A percentile compares a stretch with the other conserved stretches of the same genome.
phyloP scores from a whole-genome alignment of 768 basidiomycete species.

The Neoboletus subvelutipes region DNA sequence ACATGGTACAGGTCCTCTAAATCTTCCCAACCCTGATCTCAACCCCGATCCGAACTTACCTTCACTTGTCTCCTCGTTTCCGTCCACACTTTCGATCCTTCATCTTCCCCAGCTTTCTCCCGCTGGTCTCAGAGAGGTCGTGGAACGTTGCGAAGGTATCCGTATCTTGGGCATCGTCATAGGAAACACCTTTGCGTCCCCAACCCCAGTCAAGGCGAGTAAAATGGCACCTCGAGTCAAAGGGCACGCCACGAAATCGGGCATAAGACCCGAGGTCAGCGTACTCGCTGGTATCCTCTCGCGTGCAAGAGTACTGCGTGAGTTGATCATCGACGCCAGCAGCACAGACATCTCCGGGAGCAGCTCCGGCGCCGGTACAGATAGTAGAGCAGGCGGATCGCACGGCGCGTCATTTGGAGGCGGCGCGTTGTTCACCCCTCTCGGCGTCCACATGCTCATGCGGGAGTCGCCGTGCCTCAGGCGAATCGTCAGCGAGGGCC shows the following conservation, averaged over 20 bases:
- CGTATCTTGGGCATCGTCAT: constrained; percentile 21
- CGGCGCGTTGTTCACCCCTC: constrained; percentile 38
- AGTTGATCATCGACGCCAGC: constrained; percentile 20
- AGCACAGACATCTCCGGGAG: background rate
- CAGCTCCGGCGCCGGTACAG: background rate
- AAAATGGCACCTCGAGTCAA: background rate
- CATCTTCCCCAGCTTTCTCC: constrained; percentile 25
- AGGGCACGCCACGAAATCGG: background rate
- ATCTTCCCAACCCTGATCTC: constrained; percentile 8
- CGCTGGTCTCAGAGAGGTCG: constrained; percentile 18
- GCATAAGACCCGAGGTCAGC: constrained; percentile 12
- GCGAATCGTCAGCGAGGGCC: constrained; percentile 48
- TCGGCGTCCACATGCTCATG: constrained; percentile 43
- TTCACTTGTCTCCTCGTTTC: constrained; percentile 33
- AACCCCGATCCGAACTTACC: constrained; percentile 14
- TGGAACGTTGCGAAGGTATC: constrained; percentile 21
- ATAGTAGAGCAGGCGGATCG: background rate
- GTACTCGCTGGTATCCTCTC: constrained; percentile 15
- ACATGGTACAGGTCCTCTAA: constrained; percentile 3
- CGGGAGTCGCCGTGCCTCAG: constrained; percentile 40
- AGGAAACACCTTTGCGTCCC: constrained; percentile 9
- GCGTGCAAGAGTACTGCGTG: constrained; percentile 12
- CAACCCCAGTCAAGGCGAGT: background rate
- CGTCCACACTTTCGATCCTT: constrained; percentile 35
- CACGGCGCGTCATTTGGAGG: background rate